phyloP scores from a whole-genome alignment of 768 basidiomycete genomes.

The Wakefieldia striispora region DNA sequence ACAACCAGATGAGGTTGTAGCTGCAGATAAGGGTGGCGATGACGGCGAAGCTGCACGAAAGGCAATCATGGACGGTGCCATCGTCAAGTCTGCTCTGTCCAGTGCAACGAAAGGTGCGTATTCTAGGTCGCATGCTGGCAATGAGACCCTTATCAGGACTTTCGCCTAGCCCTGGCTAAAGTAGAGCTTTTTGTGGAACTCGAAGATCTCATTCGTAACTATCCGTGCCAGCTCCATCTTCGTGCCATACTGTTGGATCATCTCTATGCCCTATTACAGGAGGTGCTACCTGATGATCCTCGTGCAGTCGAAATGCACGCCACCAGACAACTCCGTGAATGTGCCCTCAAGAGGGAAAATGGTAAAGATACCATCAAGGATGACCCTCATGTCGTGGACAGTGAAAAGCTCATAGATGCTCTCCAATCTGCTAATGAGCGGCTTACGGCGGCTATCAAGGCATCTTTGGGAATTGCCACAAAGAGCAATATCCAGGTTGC shows the following conservation, averaged over 20 bases:
- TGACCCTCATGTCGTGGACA: conserved; percentile 8
- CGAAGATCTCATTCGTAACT: conserved; percentile 40
- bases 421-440: conserved; percentile 33
- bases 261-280: conserved; percentile 41
- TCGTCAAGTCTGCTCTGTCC: conserved; percentile 73
- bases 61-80: conserved; percentile 74
- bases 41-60: conserved; percentile 56
- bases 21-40: conserved; percentile 39
- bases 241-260: conserved; percentile 42
- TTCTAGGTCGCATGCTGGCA: conserved; percentile 11
- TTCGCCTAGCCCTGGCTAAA: conserved; percentile 37
- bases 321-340: conserved; percentile 33
- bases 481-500: conserved; percentile 11
- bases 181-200: conserved; percentile 42
- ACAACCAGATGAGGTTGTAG: conserved; percentile 27
- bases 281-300: conserved; percentile 36
- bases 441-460: conserved; percentile 28
- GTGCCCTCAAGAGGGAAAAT: conserved; percentile 26
- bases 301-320: conserved; percentile 39
- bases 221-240: conserved; percentile 41
- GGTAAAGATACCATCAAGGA: conserved; percentile 5
- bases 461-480: conserved; percentile 15
- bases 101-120: conserved; percentile 70
- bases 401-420: conserved; percentile 27
- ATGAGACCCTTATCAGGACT: conserved; percentile 9